Evolutionary conservation across 495 filamentous ascomycete genomes (phyloP).

Genomic region (Podospora australis): DNA sequence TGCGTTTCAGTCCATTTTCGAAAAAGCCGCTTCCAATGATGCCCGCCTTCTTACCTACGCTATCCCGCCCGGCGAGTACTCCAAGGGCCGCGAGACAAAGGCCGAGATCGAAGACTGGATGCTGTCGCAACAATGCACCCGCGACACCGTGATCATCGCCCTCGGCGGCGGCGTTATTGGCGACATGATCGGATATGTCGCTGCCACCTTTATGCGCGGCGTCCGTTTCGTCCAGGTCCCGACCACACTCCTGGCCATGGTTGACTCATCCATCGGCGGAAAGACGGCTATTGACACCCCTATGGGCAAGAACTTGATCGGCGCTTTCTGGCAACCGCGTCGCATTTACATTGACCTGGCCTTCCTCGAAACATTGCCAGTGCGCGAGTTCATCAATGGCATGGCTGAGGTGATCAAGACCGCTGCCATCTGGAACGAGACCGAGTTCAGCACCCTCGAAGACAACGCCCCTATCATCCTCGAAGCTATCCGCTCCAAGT

Average conservation of each 20-base stretch:
- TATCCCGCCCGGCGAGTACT: slow-evolving; percentile 86
- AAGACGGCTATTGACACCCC: slow-evolving; percentile 98
- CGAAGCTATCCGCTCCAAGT: slow-evolving; percentile 56
- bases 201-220: slow-evolving; percentile 96
- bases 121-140: slow-evolving; percentile 81
- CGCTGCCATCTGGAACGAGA: slow-evolving; percentile 88
- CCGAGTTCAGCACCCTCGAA: slow-evolving; percentile 81
- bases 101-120: slow-evolving; percentile 97
- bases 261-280: slow-evolving; percentile 95
- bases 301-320: slow-evolving; percentile 94
- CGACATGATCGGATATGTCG: slow-evolving; percentile 94
- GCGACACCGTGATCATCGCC: slow-evolving; percentile 91
- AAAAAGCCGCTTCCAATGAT: slow-evolving; percentile 43
- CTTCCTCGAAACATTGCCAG: slow-evolving; percentile 86
- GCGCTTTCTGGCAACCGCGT: slow-evolving; percentile 92
- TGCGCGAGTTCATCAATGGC: slow-evolving; percentile 93
- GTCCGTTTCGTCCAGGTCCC: slow-evolving; percentile 95
- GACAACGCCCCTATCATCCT: slow-evolving; percentile 70
- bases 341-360: slow-evolving; percentile 90
- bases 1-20: slow-evolving; percentile 66
- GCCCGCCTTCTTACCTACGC: slow-evolving; percentile 78
- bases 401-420: slow-evolving; percentile 99
- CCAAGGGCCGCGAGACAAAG: slow-evolving; percentile 87
- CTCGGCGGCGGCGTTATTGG: slow-evolving; percentile 97
- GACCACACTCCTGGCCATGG: slow-evolving; percentile 92